A percentile compares a stretch with the other conserved stretches of the same genome.
Conservation (phyloP, 179 eudicot genomes). For the Silene coronaria region DNA sequence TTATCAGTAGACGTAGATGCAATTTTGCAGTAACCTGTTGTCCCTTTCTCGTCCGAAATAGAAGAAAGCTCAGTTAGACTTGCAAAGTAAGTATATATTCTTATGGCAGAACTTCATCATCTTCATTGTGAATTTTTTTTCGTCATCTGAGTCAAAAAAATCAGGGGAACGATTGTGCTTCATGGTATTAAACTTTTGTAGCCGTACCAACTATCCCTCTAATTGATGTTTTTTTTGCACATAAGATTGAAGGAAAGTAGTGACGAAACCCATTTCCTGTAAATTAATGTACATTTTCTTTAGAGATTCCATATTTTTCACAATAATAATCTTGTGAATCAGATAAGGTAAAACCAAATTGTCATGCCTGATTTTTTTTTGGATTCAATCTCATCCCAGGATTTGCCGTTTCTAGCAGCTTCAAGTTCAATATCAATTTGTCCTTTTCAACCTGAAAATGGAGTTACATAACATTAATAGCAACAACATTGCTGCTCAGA, state of each 20-base stretch:
- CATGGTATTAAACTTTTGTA: conserved; percentile 36
- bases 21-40: conserved; percentile 37
- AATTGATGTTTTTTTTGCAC: conserved; percentile 66
- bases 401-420: too few relatives aligned
- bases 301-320: background rate
- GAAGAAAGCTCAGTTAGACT: conserved; percentile 41
- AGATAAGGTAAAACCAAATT: conserved; percentile 5
- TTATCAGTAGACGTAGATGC: background rate
- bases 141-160: too few relatives aligned
- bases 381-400: conserved; percentile 73
- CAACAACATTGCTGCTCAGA: conserved; percentile 50
- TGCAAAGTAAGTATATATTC: conserved; percentile 25
- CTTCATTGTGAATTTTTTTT: too few relatives aligned
- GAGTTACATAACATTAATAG: too few relatives aligned
- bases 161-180: conserved; percentile 33
- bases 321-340: background rate
- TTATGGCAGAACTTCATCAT: conserved; percentile 54
- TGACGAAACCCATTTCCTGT: conserved; percentile 67
- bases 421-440: too few relatives aligned
- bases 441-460: too few relatives aligned
- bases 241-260: conserved; percentile 52
- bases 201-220: conserved; percentile 59
- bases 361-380: conserved; percentile 48
- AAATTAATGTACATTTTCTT: background rate
- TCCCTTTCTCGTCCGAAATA: conserved; percentile 39